Percentiles rank a stretch among this genome's conserved stretches.
Evolutionary conservation across 2,329 filamentous ascomycete genomes (phyloP).

Genomic region (Juglanconis sp.): DNA sequence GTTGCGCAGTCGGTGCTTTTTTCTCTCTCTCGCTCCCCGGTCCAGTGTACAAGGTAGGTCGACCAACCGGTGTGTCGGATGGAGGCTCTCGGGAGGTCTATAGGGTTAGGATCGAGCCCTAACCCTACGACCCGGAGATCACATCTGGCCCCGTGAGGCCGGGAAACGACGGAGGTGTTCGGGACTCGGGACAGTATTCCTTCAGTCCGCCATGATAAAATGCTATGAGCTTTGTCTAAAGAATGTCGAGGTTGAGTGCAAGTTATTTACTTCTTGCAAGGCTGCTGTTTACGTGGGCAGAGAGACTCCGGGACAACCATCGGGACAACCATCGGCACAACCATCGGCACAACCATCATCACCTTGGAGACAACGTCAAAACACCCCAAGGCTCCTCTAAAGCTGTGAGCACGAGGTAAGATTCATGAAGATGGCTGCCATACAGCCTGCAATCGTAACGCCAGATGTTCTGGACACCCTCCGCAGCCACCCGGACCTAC

Average conservation of each 20-base stretch:
- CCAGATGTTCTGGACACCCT: conserved; percentile 39
- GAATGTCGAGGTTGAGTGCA: background rate
- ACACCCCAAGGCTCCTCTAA: too few species aligned
- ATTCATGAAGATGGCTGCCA: conserved; percentile 12
- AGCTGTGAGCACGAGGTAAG: background rate
- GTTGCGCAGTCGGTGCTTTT: background rate
- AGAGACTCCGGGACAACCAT: background rate
- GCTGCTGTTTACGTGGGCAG: too few species aligned
- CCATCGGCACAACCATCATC: too few species aligned
- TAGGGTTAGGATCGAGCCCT: background rate
- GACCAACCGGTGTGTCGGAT: background rate
- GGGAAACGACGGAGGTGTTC: background rate
- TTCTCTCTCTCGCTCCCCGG: background rate
- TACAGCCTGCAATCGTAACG: conserved; percentile 33
- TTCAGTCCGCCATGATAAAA: background rate
- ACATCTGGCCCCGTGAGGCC: background rate
- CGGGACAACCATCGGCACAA: too few species aligned
- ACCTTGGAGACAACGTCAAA: too few species aligned
- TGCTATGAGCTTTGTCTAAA: background rate
- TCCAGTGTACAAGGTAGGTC: too few species aligned
- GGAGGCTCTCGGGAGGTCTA: background rate
- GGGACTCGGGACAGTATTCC: background rate
- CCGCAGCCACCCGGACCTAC: conserved; percentile 38
- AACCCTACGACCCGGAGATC: background rate
- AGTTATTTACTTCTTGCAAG: background rate